Evolutionary conservation across 176 grass and related monocot species (phyloP).

Genomic region (Dactylis glomerata): DNA sequence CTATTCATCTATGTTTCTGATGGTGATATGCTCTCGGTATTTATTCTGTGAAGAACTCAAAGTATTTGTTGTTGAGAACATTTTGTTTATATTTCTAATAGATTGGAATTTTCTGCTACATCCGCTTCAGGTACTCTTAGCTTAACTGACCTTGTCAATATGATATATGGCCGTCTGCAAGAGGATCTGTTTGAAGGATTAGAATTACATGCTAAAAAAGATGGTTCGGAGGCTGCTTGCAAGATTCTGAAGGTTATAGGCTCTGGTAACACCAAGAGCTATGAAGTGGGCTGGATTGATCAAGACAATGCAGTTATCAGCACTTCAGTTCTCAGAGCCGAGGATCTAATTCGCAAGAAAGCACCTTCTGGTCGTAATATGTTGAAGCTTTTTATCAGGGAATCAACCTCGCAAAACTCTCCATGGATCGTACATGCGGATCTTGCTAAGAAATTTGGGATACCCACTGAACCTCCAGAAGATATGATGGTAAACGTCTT

Average conservation of each 20-base stretch:
- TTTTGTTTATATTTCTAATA: constrained; percentile 4
- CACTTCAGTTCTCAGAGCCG: constrained; percentile 57
- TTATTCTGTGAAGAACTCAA: not conserved
- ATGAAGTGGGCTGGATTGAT: constrained; percentile 75
- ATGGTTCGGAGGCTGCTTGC: constrained; percentile 54
- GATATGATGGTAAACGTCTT: constrained; percentile 51
- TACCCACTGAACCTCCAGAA: constrained; percentile 57
- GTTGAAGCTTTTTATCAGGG: constrained; percentile 71
- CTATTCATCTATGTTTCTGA: not conserved
- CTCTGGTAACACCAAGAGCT: constrained; percentile 41
- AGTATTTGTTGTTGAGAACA: constrained; percentile 4
- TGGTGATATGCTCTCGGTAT: not conserved
- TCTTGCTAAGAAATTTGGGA: constrained; percentile 67
- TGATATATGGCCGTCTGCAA: constrained; percentile 54
- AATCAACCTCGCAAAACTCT: constrained; percentile 55
- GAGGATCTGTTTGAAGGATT: constrained; percentile 67
- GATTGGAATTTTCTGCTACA: not conserved
- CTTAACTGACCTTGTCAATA: constrained; percentile 67
- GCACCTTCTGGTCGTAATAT: constrained; percentile 49
- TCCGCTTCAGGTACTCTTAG: constrained; percentile 66
- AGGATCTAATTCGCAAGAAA: constrained; percentile 64
- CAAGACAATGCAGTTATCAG: constrained; percentile 51
- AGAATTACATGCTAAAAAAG: constrained; percentile 68
- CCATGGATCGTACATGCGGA: constrained; percentile 79
- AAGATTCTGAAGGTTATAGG: constrained; percentile 72